These are phyloP conservation scores for Colletotrichum abscissum DNA, from an alignment of 2,329 filamentous ascomycete genomes.

Conservation along the genomic window DNA sequence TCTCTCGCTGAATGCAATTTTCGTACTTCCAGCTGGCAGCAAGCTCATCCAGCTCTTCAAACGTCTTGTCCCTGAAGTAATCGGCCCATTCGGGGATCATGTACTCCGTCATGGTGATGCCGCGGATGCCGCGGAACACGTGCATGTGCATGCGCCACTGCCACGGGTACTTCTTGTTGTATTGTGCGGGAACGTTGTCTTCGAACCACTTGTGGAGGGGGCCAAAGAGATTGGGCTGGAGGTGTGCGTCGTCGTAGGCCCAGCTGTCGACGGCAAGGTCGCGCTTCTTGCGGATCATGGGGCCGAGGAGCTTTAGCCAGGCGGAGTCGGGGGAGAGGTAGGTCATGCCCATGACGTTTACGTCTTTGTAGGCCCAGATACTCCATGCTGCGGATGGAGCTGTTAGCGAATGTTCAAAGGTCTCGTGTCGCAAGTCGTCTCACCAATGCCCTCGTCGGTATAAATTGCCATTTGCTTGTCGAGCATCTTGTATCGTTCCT, in stretches of 20 bases:
- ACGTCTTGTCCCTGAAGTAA: constrained; percentile 54
- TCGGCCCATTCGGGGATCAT: constrained; percentile 59
- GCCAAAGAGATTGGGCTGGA: constrained; percentile 37
- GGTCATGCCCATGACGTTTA: constrained; percentile 64
- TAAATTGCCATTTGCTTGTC: constrained; percentile 63
- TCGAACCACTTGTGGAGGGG: constrained; percentile 41
- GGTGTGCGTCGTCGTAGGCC: constrained; percentile 55
- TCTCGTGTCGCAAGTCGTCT: background rate
- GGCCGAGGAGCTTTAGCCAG: constrained; percentile 60
- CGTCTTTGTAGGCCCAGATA: constrained; percentile 66
- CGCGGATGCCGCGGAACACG: constrained; percentile 39
- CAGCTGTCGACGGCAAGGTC: constrained; percentile 63
- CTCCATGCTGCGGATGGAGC: constrained; percentile 36
- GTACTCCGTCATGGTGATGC: constrained; percentile 50
- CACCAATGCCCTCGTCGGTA: constrained; percentile 35
- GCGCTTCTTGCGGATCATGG: constrained; percentile 65
- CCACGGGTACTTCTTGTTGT: constrained; percentile 40
- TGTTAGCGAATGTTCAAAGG: constrained; percentile 8
- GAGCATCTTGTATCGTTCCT: constrained; percentile 57
- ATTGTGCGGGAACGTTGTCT: constrained; percentile 36
- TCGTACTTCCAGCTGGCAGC: constrained; percentile 62
- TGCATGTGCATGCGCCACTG: constrained; percentile 42
- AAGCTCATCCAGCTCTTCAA: constrained; percentile 57
- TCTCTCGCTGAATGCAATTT: constrained; percentile 59
- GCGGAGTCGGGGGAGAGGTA: constrained; percentile 53